Evolutionary conservation across 208 protist genomes (phyloP), one percentile per base, ranked within the genome.

Genomic region (Trypanosoma theileri): DNA sequence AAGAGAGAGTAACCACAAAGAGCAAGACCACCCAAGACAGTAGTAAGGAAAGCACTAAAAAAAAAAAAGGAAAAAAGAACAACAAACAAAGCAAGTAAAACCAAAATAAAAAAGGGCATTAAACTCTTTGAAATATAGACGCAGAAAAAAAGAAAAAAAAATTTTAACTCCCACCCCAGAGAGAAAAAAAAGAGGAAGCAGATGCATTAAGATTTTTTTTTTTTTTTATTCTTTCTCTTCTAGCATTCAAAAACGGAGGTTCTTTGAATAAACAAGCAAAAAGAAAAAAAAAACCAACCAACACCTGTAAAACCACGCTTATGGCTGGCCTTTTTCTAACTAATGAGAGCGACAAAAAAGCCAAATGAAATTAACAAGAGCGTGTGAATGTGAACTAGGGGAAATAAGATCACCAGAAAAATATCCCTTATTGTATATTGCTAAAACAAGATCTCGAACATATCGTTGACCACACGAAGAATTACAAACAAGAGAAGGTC

Each of bases 401-500:
- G 21, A 44, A 10, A 35, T 6, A 55, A 46, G 16, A 45, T 26
- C 26, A 4, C 51, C 35, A 22, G n/a, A 19, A 28, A 72, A 72
- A 13, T 42, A 58, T 8, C 67, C 58, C 31, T 72, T 50, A 4
- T 62, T 26, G 42, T 21, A 26, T n/a, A 63, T 21, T 9, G 17
- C 19, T 12, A n/a, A 42, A 55, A 71, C 12, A 42, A 71, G n/a
- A 48, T 62, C 66, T 12, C 35, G 14, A 55, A 71, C n/a, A n/a
- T 44, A 19, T 12, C 13, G 31, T 17, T 21, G 4, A 3, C n/a
- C 24, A 50, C 26, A 28, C 26, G 46, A 26, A 9, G 26, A 11
- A 6, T 55, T 56, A 16, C 59, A 59, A 42, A 70, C 68, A 48
- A 76, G 67, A 10, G 69, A 70, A 45, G 79, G 75, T 17, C 75